Evolutionary conservation across 2,329 filamentous ascomycete genomes (phyloP).

Genomic region (Coleophoma cylindrospora): DNA sequence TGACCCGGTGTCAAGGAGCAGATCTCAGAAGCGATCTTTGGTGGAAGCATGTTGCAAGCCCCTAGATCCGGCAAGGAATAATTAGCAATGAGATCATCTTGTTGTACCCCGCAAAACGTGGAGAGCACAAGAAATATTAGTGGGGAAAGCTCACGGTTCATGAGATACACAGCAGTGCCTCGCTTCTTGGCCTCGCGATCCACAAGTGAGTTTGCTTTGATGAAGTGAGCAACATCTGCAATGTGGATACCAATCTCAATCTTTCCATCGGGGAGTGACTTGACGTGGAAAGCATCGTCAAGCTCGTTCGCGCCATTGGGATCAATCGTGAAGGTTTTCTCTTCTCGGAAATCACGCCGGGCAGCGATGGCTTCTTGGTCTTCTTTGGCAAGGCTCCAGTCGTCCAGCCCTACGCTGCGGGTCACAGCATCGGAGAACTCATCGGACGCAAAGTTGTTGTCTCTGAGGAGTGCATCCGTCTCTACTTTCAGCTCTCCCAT

Average conservation of each 20-base stretch:
- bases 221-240: slow-evolving; percentile 91
- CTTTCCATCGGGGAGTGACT: slow-evolving; percentile 74
- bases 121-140: neutral
- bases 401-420: slow-evolving; percentile 85
- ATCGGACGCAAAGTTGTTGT: slow-evolving; percentile 98
- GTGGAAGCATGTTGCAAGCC: slow-evolving; percentile 79
- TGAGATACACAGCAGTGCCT: slow-evolving; percentile 89
- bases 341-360: slow-evolving; percentile 85
- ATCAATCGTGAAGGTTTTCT: slow-evolving; percentile 89
- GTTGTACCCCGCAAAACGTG: neutral
- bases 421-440: slow-evolving; percentile 96
- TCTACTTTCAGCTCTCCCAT: slow-evolving; percentile 98
- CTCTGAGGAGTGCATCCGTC: slow-evolving; percentile 90
- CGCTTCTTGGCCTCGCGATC: slow-evolving; percentile 98
- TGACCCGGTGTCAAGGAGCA: slow-evolving; percentile 84
- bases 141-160: slow-evolving; percentile 50
- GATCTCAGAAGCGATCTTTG: slow-evolving; percentile 78
- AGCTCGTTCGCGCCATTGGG: slow-evolving; percentile 83
- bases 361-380: slow-evolving; percentile 66
- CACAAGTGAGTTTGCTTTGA: slow-evolving; percentile 91
- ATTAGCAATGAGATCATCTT: slow-evolving; percentile 25
- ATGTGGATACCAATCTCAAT: slow-evolving; percentile 95
- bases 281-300: slow-evolving; percentile 90
- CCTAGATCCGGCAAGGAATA: neutral
- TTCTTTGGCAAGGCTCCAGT: slow-evolving; percentile 85